Percentiles rank a stretch among this genome's conserved stretches.
Evolutionary conservation across 305 asterid genomes (phyloP).

Genomic region (Solanum hybrid): DNA sequence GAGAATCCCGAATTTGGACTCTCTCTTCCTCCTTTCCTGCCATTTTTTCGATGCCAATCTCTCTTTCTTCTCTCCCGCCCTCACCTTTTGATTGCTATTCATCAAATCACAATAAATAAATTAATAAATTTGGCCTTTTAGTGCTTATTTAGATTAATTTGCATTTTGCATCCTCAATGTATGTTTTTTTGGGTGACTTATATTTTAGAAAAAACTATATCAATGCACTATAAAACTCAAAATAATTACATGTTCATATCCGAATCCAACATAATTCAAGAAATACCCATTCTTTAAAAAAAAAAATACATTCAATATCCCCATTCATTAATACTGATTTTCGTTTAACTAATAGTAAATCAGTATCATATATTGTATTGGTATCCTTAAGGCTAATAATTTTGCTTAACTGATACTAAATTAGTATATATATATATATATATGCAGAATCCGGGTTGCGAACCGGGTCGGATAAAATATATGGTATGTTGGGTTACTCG

Average conservation of each 20-base stretch:
- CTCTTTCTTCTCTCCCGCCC: neutral
- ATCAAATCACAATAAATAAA: neutral
- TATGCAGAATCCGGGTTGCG: neutral
- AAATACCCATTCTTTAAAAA: too few relatives aligned
- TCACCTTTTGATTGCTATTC: neutral
- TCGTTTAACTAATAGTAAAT: too few relatives aligned
- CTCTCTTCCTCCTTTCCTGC: constrained; percentile 8
- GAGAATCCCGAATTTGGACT: constrained; percentile 29
- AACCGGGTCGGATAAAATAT: too few relatives aligned
- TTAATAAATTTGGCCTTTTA: neutral
- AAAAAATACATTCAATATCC: too few relatives aligned
- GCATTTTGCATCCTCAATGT: neutral
- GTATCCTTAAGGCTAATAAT: too few relatives aligned
- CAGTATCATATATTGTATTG: neutral
- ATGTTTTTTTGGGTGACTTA: neutral
- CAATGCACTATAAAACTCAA: neutral
- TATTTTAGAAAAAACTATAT: too few relatives aligned
- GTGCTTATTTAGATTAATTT: neutral
- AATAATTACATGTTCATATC: neutral
- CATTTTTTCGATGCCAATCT: constrained; percentile 24
- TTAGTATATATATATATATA: too few relatives aligned
- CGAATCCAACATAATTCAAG: neutral
- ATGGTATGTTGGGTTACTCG: neutral
- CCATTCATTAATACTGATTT: too few relatives aligned
- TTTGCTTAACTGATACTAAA: neutral